Conservation (phyloP, 176 grass and related monocot species). For the Bromus sterilis region DNA sequence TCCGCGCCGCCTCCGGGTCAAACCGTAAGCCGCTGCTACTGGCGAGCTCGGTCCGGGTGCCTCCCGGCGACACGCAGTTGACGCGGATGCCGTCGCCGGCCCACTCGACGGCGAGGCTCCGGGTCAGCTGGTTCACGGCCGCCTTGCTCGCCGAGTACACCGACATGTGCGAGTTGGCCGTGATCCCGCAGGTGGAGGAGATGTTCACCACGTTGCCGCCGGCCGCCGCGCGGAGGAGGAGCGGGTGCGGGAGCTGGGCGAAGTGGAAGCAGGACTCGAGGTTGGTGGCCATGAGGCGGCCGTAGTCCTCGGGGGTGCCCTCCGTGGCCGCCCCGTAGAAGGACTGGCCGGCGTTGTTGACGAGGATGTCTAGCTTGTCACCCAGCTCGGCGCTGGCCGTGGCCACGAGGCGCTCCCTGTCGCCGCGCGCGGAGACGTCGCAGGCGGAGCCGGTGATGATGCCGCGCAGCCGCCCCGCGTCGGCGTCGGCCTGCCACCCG, state of each 20-base stretch:
- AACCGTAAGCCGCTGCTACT: not conserved
- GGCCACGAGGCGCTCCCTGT: slow-evolving; percentile 34
- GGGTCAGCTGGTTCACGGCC: slow-evolving; percentile 14
- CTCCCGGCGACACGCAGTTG: not conserved
- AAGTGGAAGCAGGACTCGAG: slow-evolving; percentile 33
- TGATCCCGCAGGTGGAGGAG: not conserved
- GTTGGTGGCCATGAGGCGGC: slow-evolving; percentile 20
- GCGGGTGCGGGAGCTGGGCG: slow-evolving; percentile 25
- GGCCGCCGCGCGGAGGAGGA: not conserved
- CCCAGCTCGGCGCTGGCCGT: slow-evolving; percentile 15
- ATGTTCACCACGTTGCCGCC: slow-evolving; percentile 3
- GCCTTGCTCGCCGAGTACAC: slow-evolving; percentile 11
- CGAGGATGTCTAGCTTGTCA: slow-evolving; percentile 39
- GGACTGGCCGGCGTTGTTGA: slow-evolving; percentile 24
- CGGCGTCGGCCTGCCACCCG: slow-evolving; percentile 18
- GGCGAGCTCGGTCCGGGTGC: not conserved
- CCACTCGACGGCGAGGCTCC: slow-evolving; percentile 10
- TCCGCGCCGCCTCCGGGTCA: not conserved
- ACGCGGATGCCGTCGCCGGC: not conserved
- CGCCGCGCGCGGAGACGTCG: slow-evolving; percentile 33
- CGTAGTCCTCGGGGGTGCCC: not conserved
- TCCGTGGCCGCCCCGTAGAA: not conserved
- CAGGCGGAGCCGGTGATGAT: slow-evolving; percentile 29
- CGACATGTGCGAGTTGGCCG: not conserved
- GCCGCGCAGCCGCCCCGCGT: not conserved